These are phyloP conservation scores for Rhamnella rubrinervis DNA, from an alignment of 331 rosid species.

Conservation along the genomic window DNA sequence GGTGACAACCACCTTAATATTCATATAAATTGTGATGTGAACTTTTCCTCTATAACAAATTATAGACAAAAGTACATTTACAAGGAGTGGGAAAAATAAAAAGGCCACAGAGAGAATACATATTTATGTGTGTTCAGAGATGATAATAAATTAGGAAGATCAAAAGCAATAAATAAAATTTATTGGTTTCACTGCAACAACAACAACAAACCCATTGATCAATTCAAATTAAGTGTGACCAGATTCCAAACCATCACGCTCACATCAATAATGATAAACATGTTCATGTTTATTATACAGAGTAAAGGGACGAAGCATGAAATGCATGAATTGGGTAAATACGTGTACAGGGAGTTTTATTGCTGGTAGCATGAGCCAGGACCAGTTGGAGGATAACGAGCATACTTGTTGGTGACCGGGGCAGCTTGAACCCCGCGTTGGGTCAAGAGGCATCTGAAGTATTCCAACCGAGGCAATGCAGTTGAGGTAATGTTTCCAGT, in stretches of 20 bases:
- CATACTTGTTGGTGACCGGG: conserved; percentile 61
- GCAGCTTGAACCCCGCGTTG: conserved; percentile 85
- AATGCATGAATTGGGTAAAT: neutral
- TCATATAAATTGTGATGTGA: neutral
- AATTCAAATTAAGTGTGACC: neutral
- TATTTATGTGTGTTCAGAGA: neutral
- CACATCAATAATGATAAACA: conserved; percentile 1
- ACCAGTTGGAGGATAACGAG: conserved; percentile 64
- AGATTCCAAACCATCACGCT: conserved; percentile 6
- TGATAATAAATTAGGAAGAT: too few relatives aligned
- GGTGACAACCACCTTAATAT: too few relatives aligned
- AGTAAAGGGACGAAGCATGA: conserved; percentile 1
- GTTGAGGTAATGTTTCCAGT: conserved; percentile 29
- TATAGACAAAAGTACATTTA: too few relatives aligned
- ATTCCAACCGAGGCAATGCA: conserved; percentile 58
- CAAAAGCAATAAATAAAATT: too few relatives aligned
- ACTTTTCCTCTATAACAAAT: too few relatives aligned
- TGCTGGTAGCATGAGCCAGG: conserved; percentile 89
- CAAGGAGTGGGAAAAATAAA: too few relatives aligned
- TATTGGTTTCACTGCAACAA: neutral
- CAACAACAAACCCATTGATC: neutral
- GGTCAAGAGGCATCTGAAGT: conserved; percentile 88
- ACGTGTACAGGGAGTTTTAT: conserved; percentile 23
- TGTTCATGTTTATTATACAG: neutral
- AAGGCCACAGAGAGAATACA: neutral